These are phyloP conservation scores for Allium cepa DNA, from an alignment of 106 monocot genomes.

Conservation along the genomic window DNA sequence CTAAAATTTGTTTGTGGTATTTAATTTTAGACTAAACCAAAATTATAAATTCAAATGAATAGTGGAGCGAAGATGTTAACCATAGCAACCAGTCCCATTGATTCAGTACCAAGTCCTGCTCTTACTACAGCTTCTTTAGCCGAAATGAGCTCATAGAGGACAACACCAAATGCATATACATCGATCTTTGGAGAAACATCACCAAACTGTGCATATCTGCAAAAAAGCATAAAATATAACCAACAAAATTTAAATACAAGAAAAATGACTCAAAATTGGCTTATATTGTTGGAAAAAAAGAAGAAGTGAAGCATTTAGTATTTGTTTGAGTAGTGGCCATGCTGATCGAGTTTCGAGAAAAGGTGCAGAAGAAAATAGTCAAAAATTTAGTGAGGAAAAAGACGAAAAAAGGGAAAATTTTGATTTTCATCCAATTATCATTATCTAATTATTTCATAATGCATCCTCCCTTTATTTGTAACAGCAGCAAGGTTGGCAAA, in stretches of 20 bases:
- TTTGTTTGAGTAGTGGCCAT: background rate
- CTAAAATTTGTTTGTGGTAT: background rate
- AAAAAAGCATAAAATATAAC: background rate
- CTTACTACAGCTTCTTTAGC: slow-evolving; percentile 77
- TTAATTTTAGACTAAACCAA: background rate
- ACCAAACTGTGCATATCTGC: slow-evolving; percentile 81
- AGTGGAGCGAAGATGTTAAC: slow-evolving; percentile 24
- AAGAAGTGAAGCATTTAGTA: background rate
- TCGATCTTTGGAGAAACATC: slow-evolving; percentile 91
- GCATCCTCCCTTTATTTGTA: too few species aligned
- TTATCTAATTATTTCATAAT: too few species aligned
- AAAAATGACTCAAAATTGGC: background rate
- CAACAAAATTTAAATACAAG: background rate
- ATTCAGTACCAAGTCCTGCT: slow-evolving; percentile 21
- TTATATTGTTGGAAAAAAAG: background rate
- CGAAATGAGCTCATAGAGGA: slow-evolving; percentile 93
- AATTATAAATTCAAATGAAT: background rate
- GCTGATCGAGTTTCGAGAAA: background rate
- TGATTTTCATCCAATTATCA: too few species aligned
- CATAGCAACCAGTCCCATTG: slow-evolving; percentile 57
- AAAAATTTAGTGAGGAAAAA: too few species aligned
- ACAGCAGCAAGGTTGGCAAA: too few species aligned
- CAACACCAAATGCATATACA: slow-evolving; percentile 97
- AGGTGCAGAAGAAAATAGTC: too few species aligned
- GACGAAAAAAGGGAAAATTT: too few species aligned